phyloP scores from a whole-genome alignment of 176 grass and related monocot species.

The Oryza australiensis region DNA sequence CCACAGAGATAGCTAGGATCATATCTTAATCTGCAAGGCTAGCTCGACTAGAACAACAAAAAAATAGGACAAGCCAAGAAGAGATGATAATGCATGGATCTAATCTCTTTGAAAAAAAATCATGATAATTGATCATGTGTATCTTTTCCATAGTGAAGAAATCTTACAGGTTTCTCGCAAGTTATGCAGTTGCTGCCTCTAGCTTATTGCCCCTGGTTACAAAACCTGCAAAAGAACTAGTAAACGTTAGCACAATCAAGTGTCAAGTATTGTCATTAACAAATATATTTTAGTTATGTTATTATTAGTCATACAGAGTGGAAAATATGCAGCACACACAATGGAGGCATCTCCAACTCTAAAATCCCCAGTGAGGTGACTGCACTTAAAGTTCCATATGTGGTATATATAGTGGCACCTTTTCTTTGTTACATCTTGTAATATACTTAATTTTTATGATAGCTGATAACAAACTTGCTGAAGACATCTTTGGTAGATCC shows the following conservation, averaged over 20 bases:
- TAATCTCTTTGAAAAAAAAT: not conserved
- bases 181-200: conserved; percentile 61
- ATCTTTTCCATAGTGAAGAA: not conserved
- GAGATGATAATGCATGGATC: not conserved
- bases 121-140: not conserved
- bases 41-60: not conserved
- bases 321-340: not conserved
- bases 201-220: conserved; percentile 46
- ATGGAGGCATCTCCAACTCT: not conserved
- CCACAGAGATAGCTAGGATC: not conserved
- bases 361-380: not conserved
- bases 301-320: not conserved
- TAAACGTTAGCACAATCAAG: conserved; percentile 10
- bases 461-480: not conserved
- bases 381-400: not conserved
- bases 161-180: conserved; percentile 56
- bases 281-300: not conserved
- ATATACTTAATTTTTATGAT: not conserved
- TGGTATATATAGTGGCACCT: not conserved
- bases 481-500: conserved; percentile 3
- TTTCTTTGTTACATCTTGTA: not conserved
- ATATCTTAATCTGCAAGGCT: not conserved
- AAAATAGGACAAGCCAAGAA: not conserved
- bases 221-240: conserved; percentile 41
- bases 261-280: not conserved